phyloP scores from a whole-genome alignment of 108 stramenopile species.

The Fistulifera pelliculosa region DNA sequence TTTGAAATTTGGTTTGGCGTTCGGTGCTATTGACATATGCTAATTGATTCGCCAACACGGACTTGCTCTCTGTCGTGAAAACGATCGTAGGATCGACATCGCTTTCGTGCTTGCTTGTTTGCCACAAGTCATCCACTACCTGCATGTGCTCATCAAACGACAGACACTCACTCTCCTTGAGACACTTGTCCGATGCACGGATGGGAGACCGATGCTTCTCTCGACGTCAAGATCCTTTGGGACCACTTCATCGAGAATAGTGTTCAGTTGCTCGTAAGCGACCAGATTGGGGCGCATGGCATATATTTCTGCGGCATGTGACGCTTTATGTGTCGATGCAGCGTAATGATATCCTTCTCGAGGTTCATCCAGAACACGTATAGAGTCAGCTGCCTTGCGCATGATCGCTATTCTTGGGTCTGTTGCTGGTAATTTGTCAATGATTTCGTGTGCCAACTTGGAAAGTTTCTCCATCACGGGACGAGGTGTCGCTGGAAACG shows the following conservation, averaged over 20 bases:
- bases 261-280: conserved; percentile 9
- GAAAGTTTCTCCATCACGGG: neutral
- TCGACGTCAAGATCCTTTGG: conserved; percentile 7
- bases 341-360: conserved; percentile 10
- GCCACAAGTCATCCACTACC: conserved; percentile 17
- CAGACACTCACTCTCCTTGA: conserved; percentile 33
- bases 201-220: conserved; percentile 27
- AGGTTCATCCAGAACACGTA: neutral
- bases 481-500: neutral
- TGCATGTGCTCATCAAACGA: conserved; percentile 30
- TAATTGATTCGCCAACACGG: conserved; percentile 12
- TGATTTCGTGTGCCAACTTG: neutral
- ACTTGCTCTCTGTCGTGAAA: conserved; percentile 27
- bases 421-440: neutral
- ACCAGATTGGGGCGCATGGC: conserved; percentile 23
- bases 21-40: neutral
- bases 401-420: neutral
- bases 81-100: conserved; percentile 9
- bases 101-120: conserved; percentile 6
- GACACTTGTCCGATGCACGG: conserved; percentile 44
- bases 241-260: conserved; percentile 7
- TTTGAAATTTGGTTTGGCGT: neutral
- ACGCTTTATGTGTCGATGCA: conserved; percentile 3
- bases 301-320: conserved; percentile 26
- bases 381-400: neutral